A percentile compares a stretch with the other conserved stretches of the same genome.
Conservation (phyloP, 2,329 filamentous ascomycete species). For the Conoideocrella luteorostrata region DNA sequence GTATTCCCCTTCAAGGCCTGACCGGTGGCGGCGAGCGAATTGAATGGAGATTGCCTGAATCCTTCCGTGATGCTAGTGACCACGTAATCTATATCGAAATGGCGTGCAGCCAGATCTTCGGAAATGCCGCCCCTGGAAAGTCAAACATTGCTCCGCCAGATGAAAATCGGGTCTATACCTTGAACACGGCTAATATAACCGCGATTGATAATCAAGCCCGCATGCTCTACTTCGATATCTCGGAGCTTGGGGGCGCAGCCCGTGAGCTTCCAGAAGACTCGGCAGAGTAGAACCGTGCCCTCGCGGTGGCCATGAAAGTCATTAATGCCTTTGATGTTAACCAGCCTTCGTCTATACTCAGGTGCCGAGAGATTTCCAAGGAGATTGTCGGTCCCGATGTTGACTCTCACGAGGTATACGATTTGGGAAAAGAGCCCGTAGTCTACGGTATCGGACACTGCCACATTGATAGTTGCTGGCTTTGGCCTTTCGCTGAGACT, state of each 20-base stretch:
- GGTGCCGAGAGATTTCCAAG: conserved; percentile 75
- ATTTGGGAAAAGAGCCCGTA: conserved; percentile 64
- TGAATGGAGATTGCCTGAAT: conserved; percentile 83
- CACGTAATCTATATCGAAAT: conserved; percentile 95
- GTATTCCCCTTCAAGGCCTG: conserved; percentile 84
- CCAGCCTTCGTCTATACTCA: conserved; percentile 67
- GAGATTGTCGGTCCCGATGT: conserved; percentile 76
- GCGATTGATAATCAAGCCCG: conserved; percentile 82
- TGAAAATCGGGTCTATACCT: conserved; percentile 72
- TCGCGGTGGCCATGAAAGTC: conserved; percentile 77
- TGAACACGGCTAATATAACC: conserved; percentile 76
- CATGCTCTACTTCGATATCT: conserved; percentile 83
- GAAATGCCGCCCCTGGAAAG: conserved; percentile 78
- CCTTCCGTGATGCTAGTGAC: conserved; percentile 76
- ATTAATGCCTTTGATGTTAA: conserved; percentile 85
- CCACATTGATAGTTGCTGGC: conserved; percentile 97
- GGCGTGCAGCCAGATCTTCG: conserved; percentile 98
- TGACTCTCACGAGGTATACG: conserved; percentile 79
- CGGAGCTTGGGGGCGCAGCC: conserved; percentile 91
- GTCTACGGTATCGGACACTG: conserved; percentile 92
- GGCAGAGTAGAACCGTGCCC: conserved; percentile 81
- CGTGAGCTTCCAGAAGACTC: conserved; percentile 84
- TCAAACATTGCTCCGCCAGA: conserved; percentile 75
- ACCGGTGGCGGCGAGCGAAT: conserved; percentile 83
- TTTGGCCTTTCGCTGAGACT: conserved; percentile 97